Conservation (phyloP, 225 moss, liverwort and hornwort species). For the Pleurozium schreberi region DNA sequence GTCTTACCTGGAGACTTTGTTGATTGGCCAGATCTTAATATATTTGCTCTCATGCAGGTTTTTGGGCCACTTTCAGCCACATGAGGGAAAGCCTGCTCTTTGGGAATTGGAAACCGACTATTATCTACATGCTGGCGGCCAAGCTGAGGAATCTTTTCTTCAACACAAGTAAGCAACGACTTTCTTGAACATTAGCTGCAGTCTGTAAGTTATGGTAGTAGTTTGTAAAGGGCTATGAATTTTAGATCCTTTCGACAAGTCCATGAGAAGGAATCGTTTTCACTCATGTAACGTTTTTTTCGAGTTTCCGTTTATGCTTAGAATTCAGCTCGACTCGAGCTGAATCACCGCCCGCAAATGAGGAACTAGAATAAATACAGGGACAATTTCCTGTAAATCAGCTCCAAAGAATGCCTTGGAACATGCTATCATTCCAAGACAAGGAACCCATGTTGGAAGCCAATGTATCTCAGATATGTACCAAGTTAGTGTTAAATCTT, state of each 20-base stretch:
- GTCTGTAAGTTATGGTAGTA: background rate
- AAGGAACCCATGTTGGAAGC: background rate
- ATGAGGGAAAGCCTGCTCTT: slow-evolving; percentile 80
- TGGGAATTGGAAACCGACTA: slow-evolving; percentile 98
- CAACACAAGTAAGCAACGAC: slow-evolving; percentile 15
- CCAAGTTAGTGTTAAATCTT: background rate
- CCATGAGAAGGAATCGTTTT: background rate
- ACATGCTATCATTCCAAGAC: background rate
- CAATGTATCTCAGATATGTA: background rate
- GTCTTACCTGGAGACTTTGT: background rate
- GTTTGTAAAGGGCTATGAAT: background rate
- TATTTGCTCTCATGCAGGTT: slow-evolving; percentile 36
- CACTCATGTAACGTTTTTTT: background rate
- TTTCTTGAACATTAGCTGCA: background rate
- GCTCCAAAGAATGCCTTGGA: background rate
- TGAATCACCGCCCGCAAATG: background rate
- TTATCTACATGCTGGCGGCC: slow-evolving; percentile 80
- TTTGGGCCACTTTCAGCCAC: slow-evolving; percentile 85
- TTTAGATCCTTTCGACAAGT: background rate
- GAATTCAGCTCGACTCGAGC: background rate
- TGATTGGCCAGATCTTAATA: background rate
- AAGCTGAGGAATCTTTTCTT: slow-evolving; percentile 42
- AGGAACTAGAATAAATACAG: background rate
- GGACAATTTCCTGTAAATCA: background rate
- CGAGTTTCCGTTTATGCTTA: background rate